Conservation (phyloP, 139 green algal genomes). For the Ulvella scutata region DNA sequence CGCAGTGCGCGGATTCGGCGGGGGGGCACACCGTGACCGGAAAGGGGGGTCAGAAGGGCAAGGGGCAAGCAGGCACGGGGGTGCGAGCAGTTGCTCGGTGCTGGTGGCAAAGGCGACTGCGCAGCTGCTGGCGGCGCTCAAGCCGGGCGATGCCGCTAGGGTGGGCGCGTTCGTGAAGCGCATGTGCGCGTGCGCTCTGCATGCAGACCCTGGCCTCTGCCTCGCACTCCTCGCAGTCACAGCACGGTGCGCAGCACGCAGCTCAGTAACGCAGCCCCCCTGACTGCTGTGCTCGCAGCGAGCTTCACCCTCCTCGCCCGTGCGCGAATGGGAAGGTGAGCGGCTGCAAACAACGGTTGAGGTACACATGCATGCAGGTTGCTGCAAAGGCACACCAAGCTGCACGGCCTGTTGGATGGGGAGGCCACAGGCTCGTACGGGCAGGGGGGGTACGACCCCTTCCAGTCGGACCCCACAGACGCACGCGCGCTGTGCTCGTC, state of each 20-base stretch:
- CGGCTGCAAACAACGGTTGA: too few relatives aligned
- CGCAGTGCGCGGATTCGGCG: not conserved
- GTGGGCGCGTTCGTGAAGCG: slow-evolving; percentile 32
- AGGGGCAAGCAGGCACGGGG: not conserved
- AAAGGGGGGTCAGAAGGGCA: not conserved
- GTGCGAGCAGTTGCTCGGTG: slow-evolving; percentile 1
- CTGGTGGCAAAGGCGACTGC: slow-evolving; percentile 10
- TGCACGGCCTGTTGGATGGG: slow-evolving; percentile 47
- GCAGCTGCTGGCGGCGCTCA: slow-evolving; percentile 24
- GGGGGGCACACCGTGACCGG: not conserved
- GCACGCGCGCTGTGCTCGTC: slow-evolving; percentile 22
- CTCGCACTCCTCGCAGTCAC: slow-evolving; percentile 11
- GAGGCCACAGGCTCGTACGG: slow-evolving; percentile 38
- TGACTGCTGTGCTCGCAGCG: not conserved
- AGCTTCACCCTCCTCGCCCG: not conserved
- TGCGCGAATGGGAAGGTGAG: too few relatives aligned
- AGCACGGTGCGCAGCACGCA: not conserved
- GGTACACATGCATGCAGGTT: too few relatives aligned
- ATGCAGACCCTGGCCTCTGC: slow-evolving; percentile 9
- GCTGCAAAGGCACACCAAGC: slow-evolving; percentile 27
- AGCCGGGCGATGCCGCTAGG: slow-evolving; percentile 27
- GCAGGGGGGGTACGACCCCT: slow-evolving; percentile 17
- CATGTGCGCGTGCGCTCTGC: slow-evolving; percentile 11
- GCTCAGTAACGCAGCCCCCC: not conserved
- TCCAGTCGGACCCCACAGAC: slow-evolving; percentile 26